Percentiles rank a stretch among this genome's conserved stretches.
These are phyloP conservation scores for Syzygium aromaticum DNA, from an alignment of 345 rosid species.

Conservation along the genomic window DNA sequence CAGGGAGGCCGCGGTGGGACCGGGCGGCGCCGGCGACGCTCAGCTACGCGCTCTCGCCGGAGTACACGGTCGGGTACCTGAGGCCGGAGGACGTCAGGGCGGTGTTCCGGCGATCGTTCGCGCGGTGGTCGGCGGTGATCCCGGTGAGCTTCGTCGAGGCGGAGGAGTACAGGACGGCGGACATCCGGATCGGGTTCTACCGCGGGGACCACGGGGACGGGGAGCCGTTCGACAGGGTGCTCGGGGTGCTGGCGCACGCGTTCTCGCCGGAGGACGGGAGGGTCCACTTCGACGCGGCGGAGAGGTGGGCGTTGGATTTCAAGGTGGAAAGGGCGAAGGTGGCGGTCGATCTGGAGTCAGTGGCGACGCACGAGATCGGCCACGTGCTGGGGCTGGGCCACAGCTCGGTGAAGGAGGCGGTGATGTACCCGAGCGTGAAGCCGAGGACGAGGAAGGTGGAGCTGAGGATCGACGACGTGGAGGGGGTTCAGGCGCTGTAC, in stretches of 20 bases:
- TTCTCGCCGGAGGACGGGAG: conserved; percentile 84
- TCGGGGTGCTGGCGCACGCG: conserved; percentile 80
- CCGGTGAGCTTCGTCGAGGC: conserved; percentile 56
- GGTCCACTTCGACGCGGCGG: conserved; percentile 76
- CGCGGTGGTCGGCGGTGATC: conserved; percentile 66
- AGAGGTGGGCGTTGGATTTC: conserved; percentile 64
- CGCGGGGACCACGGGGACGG: conserved; percentile 79
- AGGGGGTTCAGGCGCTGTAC: conserved; percentile 64
- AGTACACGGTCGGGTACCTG: conserved; percentile 43
- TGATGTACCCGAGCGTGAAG: conserved; percentile 83
- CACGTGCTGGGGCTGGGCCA: conserved; percentile 81
- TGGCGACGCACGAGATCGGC: conserved; percentile 92
- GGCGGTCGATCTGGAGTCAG: conserved; percentile 89
- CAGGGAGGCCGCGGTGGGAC: conserved; percentile 68
- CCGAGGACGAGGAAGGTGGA: conserved; percentile 56
- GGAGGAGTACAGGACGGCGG: conserved; percentile 33
- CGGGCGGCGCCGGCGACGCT: conserved; percentile 31
- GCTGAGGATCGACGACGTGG: conserved; percentile 66
- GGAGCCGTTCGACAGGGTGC: conserved; percentile 73
- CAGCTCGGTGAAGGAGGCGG: conserved; percentile 62
- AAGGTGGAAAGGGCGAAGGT: conserved; percentile 27
- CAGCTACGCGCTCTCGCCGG: conserved; percentile 54
- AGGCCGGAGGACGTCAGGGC: conserved; percentile 22
- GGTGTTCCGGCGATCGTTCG: conserved; percentile 53
- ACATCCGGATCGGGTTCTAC: conserved; percentile 61